These are phyloP conservation scores for Stylosanthes scabra DNA, from an alignment of 331 rosid genomes.

Conservation along the genomic window DNA sequence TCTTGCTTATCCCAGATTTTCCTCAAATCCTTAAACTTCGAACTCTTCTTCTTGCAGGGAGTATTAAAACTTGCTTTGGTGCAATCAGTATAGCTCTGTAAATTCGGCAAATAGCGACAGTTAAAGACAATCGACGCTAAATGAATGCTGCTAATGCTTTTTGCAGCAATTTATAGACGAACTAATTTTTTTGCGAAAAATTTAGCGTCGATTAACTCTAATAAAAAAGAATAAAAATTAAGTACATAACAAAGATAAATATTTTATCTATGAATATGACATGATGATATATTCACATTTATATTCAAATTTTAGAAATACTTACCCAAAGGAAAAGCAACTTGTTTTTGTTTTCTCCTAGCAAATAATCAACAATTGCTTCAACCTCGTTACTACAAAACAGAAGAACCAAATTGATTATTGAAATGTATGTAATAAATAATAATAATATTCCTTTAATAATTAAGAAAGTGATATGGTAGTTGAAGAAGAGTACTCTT, in stretches of 20 bases:
- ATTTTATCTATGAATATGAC: no score
- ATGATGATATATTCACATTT: no score
- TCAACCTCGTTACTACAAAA: constrained; percentile 58
- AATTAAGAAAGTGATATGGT: background rate
- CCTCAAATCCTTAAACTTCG: constrained; percentile 76
- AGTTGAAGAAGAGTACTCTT: constrained; percentile 52
- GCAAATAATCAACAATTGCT: constrained; percentile 51
- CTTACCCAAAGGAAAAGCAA: constrained; percentile 86
- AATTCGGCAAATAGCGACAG: no score
- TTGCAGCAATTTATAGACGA: constrained; percentile 33
- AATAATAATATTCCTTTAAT: no score
- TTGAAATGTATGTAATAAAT: no score
- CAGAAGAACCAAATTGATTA: background rate
- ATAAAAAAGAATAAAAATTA: no score
- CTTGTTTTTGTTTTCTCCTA: constrained; percentile 65
- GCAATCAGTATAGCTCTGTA: no score
- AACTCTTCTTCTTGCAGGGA: constrained; percentile 43
- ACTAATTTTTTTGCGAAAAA: background rate
- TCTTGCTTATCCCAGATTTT: constrained; percentile 74
- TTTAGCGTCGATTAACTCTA: no score
- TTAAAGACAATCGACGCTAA: no score
- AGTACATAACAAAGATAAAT: no score
- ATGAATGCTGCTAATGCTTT: background rate
- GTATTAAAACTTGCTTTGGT: no score
- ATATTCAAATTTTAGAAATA: background rate